Conservation (phyloP, 176 grass and related monocot species). For the Carex scoparia region DNA sequence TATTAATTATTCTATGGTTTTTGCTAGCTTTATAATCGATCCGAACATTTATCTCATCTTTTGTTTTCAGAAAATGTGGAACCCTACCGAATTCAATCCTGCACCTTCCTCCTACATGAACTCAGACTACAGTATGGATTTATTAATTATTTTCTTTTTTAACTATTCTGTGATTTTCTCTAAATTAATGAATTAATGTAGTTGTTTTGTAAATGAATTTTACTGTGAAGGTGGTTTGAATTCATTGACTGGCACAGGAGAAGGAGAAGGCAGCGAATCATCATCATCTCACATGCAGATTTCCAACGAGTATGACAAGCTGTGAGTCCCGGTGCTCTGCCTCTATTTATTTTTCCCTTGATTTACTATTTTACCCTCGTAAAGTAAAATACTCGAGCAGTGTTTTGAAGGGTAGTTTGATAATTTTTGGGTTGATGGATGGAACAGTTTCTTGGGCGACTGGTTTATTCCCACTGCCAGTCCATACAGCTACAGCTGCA, state of each 20-base stretch:
- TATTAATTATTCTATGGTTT: not conserved
- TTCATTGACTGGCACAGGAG: not conserved
- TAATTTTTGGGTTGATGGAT: conserved; percentile 10
- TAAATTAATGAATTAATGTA: not conserved
- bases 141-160: not conserved
- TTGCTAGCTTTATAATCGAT: not conserved
- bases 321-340: conserved; percentile 8
- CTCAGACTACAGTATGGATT: conserved; percentile 16
- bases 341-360: too few species aligned
- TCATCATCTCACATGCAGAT: conserved; percentile 8
- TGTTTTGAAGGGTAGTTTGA: conserved; percentile 7
- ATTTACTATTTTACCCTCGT: conserved; percentile 14
- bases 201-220: not conserved
- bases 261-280: not conserved
- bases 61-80: conserved; percentile 23
- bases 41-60: not conserved
- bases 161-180: not conserved
- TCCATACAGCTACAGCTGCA: not conserved
- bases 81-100: conserved; percentile 12
- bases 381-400: not conserved
- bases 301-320: conserved; percentile 24
- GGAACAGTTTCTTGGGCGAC: conserved; percentile 20
- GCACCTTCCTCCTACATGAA: not conserved
- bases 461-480: not conserved
- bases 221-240: conserved; percentile 14